Conservation (phyloP, 371 early-diverging fungal species). For the Mortierella sp. region DNA sequence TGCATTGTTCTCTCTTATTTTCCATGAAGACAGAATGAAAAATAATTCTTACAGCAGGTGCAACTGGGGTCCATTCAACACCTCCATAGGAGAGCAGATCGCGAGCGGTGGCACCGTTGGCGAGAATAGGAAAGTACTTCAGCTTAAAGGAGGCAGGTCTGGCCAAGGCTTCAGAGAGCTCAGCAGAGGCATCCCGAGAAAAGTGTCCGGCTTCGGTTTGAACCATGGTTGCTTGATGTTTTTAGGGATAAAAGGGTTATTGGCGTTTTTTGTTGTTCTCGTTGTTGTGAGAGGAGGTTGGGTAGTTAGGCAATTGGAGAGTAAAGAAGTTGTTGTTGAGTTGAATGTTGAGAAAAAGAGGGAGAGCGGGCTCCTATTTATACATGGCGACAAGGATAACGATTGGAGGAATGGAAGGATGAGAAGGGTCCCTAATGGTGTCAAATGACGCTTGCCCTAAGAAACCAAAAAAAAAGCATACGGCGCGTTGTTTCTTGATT, state of each 20-base stretch:
- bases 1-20: not conserved
- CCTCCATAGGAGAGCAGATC: conserved; percentile 31
- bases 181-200: conserved; percentile 12
- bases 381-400: not conserved
- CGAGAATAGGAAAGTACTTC: conserved; percentile 26
- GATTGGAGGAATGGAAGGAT: not conserved
- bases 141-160: conserved; percentile 32
- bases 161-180: conserved; percentile 17
- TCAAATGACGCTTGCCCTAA: not conserved
- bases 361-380: not conserved
- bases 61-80: conserved; percentile 19
- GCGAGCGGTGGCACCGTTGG: conserved; percentile 21
- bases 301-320: not conserved
- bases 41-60: conserved; percentile 17
- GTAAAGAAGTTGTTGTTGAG: not conserved
- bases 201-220: conserved; percentile 23
- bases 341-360: no score
- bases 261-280: no score
- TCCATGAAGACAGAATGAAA: not conserved
- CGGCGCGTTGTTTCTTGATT: not conserved
- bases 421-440: not conserved
- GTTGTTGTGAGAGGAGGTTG: not conserved
- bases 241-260: not conserved
- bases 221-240: not conserved
- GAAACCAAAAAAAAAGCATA: not conserved